These are phyloP conservation scores for Paraleonurus japonicus DNA, from an alignment of 257 asterid species.

Conservation along the genomic window DNA sequence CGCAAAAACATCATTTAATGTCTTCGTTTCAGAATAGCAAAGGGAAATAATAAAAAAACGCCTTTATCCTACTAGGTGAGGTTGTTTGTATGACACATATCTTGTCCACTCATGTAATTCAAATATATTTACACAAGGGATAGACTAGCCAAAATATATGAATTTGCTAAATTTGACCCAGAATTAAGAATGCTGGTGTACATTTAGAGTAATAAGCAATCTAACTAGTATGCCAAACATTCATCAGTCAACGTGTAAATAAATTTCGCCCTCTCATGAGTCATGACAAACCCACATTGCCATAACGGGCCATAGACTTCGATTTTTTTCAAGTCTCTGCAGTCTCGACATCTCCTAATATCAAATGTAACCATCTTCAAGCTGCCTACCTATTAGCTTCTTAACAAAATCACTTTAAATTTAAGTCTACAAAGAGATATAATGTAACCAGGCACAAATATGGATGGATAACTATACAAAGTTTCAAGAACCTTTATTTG, in stretches of 20 bases:
- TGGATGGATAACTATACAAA: neutral
- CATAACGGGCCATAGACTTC: neutral
- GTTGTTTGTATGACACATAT: neutral
- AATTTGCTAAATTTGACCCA: neutral
- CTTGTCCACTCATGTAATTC: neutral
- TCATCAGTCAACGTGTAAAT: neutral
- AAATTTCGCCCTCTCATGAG: neutral
- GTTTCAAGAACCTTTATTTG: conserved; percentile 34
- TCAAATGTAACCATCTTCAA: neutral
- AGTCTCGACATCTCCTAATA: neutral
- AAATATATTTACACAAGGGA: no score
- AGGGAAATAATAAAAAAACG: no score
- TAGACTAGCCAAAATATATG: neutral
- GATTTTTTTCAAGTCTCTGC: neutral
- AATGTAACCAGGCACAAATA: neutral
- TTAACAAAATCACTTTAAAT: neutral
- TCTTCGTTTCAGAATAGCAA: no score
- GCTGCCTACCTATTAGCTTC: neutral
- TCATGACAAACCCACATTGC: neutral
- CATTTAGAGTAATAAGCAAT: neutral
- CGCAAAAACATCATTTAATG: neutral
- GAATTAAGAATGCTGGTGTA: neutral
- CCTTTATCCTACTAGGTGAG: no score
- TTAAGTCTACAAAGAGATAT: neutral
- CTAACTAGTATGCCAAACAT: neutral